Evolutionary conservation across 1,284 basidiomycete species (phyloP), one percentile per base, ranked within the genome.

Genomic region (Sporisorium scitamineum): DNA sequence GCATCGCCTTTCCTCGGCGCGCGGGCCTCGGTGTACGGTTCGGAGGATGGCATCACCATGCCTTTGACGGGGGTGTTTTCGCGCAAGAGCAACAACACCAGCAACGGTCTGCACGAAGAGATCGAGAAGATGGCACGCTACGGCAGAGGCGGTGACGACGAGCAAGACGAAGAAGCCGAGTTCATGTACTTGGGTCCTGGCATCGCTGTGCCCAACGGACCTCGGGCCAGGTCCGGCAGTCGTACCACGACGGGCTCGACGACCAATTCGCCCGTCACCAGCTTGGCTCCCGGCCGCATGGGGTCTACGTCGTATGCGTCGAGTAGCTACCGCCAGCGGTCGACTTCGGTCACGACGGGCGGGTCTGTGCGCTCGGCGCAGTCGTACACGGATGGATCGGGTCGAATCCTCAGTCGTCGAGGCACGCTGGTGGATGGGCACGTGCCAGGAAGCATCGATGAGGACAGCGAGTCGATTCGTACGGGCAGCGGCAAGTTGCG

Each of bases 401-500:
- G 66, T 22, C 41, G 72, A 3, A 48, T 75, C 16, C 50, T 75
- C 34, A 65, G 62, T 32, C 71, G 69, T 10, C 67, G 78, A 18
- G 74, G 74, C 20, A 78, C 78, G 5, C 34, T 76, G 60, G 64
- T 67, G 3, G 68, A 70, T n/a, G 67, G 63, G 1, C 41, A 45
- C 9, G 39, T 61, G 13, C 59, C 59, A 13, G 53, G 64, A 10
- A 62, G 58, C 53, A 75, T 69, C 37, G 70, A 70, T n/a, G 78
- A 76, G 13, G 73, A 76, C 22, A 60, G 48, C 41, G 65, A 79
- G 16, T 63, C 67, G 10, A 29, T 45, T 5, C 67, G 70, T 2
- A 54, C 48, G 0, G 55, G 58, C 44, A 58, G 63, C 27, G 60
- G 59, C 24, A 80, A 78, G 68, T 51, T 80, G 42, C 88, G 89